Evolutionary conservation across 257 asterid species (phyloP).

Genomic region (Craterostigma plantagineum): DNA sequence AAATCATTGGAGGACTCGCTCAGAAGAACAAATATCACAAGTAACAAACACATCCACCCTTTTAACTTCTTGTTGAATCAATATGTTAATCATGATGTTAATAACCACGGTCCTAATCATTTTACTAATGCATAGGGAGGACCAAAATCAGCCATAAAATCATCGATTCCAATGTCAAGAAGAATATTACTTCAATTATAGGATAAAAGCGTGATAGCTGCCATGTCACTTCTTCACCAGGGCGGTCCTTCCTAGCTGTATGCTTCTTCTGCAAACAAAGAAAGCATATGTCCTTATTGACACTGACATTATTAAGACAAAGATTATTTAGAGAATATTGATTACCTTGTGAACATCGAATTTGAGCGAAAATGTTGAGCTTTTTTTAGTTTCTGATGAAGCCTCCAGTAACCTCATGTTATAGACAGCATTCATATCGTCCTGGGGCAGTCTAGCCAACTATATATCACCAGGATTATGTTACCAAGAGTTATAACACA

Average conservation of each 20-base stretch:
- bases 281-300: slow-evolving; percentile 3
- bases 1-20: no score
- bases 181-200: slow-evolving; percentile 50
- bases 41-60: no score
- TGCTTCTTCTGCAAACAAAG: slow-evolving; percentile 57
- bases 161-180: no score
- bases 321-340: slow-evolving; percentile 5
- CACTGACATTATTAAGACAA: slow-evolving; percentile 7
- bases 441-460: slow-evolving; percentile 76
- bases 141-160: no score
- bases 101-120: no score
- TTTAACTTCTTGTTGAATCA: no score
- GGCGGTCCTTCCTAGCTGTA: slow-evolving; percentile 75
- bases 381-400: slow-evolving; percentile 54
- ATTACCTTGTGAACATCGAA: slow-evolving; percentile 89
- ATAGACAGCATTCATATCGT: slow-evolving; percentile 78
- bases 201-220: slow-evolving; percentile 94
- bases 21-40: no score
- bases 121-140: no score
- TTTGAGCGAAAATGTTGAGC: slow-evolving; percentile 71
- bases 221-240: slow-evolving; percentile 69
- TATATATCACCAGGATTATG: slow-evolving; percentile 16
- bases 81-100: no score
- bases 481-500: not conserved
- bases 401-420: slow-evolving; percentile 87